Evolutionary conservation across 2,329 filamentous ascomycete genomes (phyloP), one percentile per base, ranked within the genome.

Genomic region (Trichophyton rubrum): DNA sequence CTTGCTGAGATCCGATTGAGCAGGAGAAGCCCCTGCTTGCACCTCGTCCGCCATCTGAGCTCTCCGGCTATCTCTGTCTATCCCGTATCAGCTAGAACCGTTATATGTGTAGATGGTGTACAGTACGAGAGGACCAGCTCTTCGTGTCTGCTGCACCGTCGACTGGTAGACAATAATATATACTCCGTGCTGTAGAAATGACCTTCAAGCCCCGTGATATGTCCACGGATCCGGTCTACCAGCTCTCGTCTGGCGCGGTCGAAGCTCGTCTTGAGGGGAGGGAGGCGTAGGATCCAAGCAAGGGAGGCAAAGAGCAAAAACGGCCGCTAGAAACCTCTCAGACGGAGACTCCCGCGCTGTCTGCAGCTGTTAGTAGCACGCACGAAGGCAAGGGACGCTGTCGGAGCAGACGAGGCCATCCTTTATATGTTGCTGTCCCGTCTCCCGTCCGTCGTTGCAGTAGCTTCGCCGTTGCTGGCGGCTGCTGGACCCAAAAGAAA

Each of bases 1-100:
- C 58, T 58, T 61, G 57, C 57, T 57, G n/a, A 27, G 22, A 22
- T 40, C 35, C 27, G 55, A 57, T 9, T 57, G 35, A 33, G 55
- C 38, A 5, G 55, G 55, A 3, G 55, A 41, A 38, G 17, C 5
- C 55, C 13, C 33, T 20, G 33, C 22, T 43, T 33, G 15, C 17
- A 24, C 27, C 38, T 57, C 55, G 13, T n/a, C 33, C 55, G 55
- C 55, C 55, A 57, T 57, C 22, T 55, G 27, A 35, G n/a, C 24
- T n/a, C 53, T 24, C 45, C 27, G 8, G 24, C 45, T 8, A n/a
- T 13, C 33, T 38, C 33, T 38, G 33, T 38, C 33, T 13, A 38
- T 38, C 11, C 9, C 11, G 8, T 38, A 38, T 38, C 33, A 38
- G 9, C 9, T 13, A 3, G 33, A 38, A 1, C 33, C 3, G 33